phyloP scores from a whole-genome alignment of 2,329 filamentous ascomycete species.

The Aspergillus awamori region DNA sequence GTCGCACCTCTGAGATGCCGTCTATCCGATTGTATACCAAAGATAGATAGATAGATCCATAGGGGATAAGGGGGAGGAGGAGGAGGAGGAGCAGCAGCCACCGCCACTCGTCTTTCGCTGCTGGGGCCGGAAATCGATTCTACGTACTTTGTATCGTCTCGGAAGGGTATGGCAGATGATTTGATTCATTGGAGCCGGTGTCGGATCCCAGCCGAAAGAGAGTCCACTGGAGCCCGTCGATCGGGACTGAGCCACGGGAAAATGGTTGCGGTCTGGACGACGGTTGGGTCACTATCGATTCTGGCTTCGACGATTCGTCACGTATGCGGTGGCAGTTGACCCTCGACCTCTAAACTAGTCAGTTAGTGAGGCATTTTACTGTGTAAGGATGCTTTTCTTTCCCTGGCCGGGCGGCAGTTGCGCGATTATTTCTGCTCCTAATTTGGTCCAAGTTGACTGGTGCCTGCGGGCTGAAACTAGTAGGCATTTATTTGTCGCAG shows the following conservation, averaged over 20 bases:
- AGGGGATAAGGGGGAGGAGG: background rate
- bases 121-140: background rate
- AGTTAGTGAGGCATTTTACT: slow-evolving; percentile 4
- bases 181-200: slow-evolving; percentile 4
- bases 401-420: background rate
- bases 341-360: background rate
- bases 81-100: background rate
- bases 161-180: background rate
- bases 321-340: slow-evolving; percentile 1
- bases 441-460: background rate
- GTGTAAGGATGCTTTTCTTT: background rate
- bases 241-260: slow-evolving; percentile 6
- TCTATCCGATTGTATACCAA: background rate
- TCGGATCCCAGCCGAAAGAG: slow-evolving; percentile 9
- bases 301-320: background rate
- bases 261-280: slow-evolving; percentile 7
- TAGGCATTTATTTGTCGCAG: background rate
- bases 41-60: background rate
- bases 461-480: slow-evolving; percentile 1
- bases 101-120: background rate
- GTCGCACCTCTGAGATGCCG: background rate
- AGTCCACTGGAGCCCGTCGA: slow-evolving; percentile 6
- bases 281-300: background rate
- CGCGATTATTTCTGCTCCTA: slow-evolving; percentile 3
- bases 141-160: too few relatives aligned